Evolutionary conservation across 345 rosid species (phyloP), one percentile per base, ranked within the genome.

Genomic region (Euphorbia lathyris): DNA sequence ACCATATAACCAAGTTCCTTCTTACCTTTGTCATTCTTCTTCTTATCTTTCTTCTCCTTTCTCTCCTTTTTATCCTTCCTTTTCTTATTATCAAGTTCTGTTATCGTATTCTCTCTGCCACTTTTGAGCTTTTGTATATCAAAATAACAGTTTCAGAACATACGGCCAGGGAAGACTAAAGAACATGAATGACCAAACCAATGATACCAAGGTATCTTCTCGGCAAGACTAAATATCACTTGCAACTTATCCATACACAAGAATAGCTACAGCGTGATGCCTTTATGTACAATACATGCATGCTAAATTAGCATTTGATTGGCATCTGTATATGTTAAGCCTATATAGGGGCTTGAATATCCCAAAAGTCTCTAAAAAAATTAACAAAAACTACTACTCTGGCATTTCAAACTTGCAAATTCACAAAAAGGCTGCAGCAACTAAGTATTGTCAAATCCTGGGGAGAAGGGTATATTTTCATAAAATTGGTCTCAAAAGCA

Each of bases 61-160:
- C 77, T 79, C 68, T 78, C 76, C 53, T 58, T 70, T 68, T 40
- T 64, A 50, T 74, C 67, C 63, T 53, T 71, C 59, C 65, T 74
- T 65, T 73, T 57, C 43, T 19, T 68, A 55, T 64, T 82, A 64
- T 52, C 59, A 42, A 74, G 76, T 78, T 76, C 78, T 34, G 80
- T 75, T 72, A 77, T 83, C 30, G 76, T 32, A 60, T 81, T 83
- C 74, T 73, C 79, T 61, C 27, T 68, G 50, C 77, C 77, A 66
- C 74, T 78, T 57, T 75, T 83, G 79, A 75, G 77, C 88, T 84
- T 84, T 82, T 23, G 53, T 43, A 77, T 78, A 81, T 86, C 88
- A 81, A 79, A 78, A 78, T 68, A 79, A 70, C 74, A 67, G 67
- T 67, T 83, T 83, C 70, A 83, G 80, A 73, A 78, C 38, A 78